Evolutionary conservation across 2,329 filamentous ascomycete species (phyloP).

Genomic region (Hortaea sp.): DNA sequence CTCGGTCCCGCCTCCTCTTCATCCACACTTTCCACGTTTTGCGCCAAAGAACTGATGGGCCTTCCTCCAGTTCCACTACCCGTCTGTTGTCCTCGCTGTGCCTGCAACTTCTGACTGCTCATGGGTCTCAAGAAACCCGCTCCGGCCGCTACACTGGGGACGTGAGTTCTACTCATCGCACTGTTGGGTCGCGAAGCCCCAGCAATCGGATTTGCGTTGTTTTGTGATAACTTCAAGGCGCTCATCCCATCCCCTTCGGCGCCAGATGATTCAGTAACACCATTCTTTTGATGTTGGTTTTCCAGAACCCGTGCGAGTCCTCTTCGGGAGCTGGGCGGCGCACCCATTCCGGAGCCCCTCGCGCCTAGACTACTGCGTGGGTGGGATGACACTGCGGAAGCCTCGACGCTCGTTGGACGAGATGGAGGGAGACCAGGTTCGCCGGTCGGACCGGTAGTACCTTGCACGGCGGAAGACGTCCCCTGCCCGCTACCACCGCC

Average conservation of each 20-base stretch:
- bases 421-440: slow-evolving; percentile 40
- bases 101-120: slow-evolving; percentile 90
- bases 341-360: slow-evolving; percentile 3
- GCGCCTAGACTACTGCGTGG: not conserved
- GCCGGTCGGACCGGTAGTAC: slow-evolving; percentile 35
- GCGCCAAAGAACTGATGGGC: slow-evolving; percentile 24
- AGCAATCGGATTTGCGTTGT: slow-evolving; percentile 10
- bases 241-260: not conserved
- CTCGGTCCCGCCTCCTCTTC: not conserved
- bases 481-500: not conserved
- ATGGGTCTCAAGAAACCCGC: slow-evolving; percentile 93
- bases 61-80: slow-evolving; percentile 15
- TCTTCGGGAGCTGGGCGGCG: slow-evolving; percentile 12
- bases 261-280: not conserved
- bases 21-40: slow-evolving; percentile 10
- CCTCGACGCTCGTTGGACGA: slow-evolving; percentile 29
- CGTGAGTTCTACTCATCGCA: slow-evolving; percentile 66
- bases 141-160: slow-evolving; percentile 68
- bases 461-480: slow-evolving; percentile 12
- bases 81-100: slow-evolving; percentile 60
- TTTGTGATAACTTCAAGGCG: not conserved
- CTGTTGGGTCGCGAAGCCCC: slow-evolving; percentile 41
- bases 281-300: slow-evolving; percentile 3
- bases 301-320: slow-evolving; percentile 9
- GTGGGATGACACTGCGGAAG: slow-evolving; percentile 8